A percentile compares a stretch with the other conserved stretches of the same genome.
These are phyloP conservation scores for Phialocephala subalpina DNA, from an alignment of 2,329 filamentous ascomycete species.

Conservation along the genomic window DNA sequence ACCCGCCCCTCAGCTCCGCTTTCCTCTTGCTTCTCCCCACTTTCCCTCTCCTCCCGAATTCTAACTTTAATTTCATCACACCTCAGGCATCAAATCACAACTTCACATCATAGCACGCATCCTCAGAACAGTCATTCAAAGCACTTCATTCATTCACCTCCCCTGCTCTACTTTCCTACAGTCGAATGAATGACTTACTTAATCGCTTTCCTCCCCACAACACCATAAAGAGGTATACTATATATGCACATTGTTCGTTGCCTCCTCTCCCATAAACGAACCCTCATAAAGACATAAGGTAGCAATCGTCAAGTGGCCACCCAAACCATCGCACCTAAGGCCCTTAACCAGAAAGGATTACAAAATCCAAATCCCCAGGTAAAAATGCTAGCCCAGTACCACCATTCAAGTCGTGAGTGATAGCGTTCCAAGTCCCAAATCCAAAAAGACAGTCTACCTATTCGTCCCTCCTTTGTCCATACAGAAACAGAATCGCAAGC, in stretches of 20 bases:
- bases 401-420: background rate
- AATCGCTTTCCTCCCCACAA: background rate
- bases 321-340: no score
- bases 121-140: background rate
- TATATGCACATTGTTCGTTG: background rate
- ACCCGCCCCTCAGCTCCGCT: no score
- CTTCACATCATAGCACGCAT: no score
- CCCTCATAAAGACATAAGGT: background rate
- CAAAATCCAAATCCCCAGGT: no score
- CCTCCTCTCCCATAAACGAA: background rate
- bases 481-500: background rate
- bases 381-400: no score
- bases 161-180: background rate
- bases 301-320: background rate
- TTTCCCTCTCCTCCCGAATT: no score
- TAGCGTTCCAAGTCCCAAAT: background rate
- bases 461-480: background rate
- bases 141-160: background rate
- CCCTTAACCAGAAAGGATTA: no score
- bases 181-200: background rate
- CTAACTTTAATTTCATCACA: no score
- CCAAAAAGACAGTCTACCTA: background rate
- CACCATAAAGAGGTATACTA: background rate
- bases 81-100: background rate
- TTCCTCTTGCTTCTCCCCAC: no score